Conservation (phyloP, 495 filamentous ascomycete genomes). For the Cercophora samala region DNA sequence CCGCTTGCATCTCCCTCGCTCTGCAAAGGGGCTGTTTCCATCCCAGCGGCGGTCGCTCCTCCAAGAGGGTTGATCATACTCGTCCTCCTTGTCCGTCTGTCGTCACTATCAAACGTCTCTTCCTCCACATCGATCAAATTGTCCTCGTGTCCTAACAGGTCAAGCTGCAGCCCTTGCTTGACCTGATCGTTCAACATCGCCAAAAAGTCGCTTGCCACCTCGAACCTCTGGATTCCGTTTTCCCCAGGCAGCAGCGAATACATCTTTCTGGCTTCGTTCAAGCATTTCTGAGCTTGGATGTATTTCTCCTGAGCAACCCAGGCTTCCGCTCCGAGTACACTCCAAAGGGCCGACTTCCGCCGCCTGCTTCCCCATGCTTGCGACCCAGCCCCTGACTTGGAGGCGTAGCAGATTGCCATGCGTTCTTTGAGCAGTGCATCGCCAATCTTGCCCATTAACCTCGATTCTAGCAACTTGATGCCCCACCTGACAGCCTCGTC, state of each 20-base stretch:
- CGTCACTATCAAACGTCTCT: constrained; percentile 45
- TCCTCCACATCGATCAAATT: constrained; percentile 57
- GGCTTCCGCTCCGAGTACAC: constrained; percentile 71
- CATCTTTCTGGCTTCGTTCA: constrained; percentile 66
- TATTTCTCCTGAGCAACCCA: constrained; percentile 74
- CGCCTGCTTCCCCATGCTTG: constrained; percentile 65
- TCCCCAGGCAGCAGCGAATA: constrained; percentile 60
- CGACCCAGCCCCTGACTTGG: constrained; percentile 60
- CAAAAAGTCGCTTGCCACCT: constrained; percentile 60
- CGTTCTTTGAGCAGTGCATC: constrained; percentile 80
- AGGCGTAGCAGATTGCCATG: constrained; percentile 75
- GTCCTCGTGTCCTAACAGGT: constrained; percentile 34
- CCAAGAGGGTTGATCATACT: constrained; percentile 40
- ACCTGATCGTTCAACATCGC: constrained; percentile 58
- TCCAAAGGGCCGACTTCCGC: constrained; percentile 89
- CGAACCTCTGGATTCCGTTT: constrained; percentile 53
- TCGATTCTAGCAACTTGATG: constrained; percentile 71
- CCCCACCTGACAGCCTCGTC: constrained; percentile 90
- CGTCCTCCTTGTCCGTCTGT: constrained; percentile 36
- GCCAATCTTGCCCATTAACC: constrained; percentile 67
- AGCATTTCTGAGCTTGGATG: constrained; percentile 64
- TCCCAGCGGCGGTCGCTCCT: constrained; percentile 20
- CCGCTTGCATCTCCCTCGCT: constrained; percentile 16
- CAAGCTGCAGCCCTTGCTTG: constrained; percentile 47
- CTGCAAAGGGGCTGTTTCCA: constrained; percentile 49